phyloP scores from a whole-genome alignment of 2,329 filamentous ascomycete species.

The Colletotrichum phormii region DNA sequence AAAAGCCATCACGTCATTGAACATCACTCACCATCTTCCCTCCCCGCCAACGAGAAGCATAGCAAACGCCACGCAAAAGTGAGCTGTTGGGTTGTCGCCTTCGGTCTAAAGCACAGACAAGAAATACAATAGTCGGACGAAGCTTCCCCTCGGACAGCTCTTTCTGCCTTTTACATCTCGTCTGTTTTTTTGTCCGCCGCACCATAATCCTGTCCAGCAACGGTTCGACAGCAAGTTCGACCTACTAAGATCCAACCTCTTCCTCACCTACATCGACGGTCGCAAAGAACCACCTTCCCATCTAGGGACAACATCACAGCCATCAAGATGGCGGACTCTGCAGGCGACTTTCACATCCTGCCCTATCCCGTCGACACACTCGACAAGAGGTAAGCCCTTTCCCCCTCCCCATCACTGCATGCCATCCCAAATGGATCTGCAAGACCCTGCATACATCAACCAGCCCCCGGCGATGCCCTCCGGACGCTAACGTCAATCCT shows the following conservation, averaged over 20 bases:
- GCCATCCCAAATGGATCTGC: background rate
- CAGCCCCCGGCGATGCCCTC: conserved; percentile 1
- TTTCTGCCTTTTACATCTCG: background rate
- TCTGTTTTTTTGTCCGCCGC: background rate
- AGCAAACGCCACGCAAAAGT: background rate
- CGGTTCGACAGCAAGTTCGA: background rate
- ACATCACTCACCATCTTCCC: background rate
- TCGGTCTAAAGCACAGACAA: background rate
- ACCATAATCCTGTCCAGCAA: background rate
- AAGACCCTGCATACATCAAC: background rate
- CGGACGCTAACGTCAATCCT: conserved; percentile 30
- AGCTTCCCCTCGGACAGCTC: background rate
- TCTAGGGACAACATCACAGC: background rate
- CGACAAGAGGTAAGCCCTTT: conserved; percentile 32
- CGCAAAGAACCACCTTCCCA: background rate
- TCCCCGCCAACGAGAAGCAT: background rate
- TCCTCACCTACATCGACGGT: background rate
- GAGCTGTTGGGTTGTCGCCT: background rate
- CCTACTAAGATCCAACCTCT: background rate
- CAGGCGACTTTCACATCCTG: background rate
- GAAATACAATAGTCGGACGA: background rate
- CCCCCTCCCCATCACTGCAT: background rate
- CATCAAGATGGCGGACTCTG: conserved; percentile 12
- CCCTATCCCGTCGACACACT: conserved; percentile 9
- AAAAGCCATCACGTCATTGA: conserved; percentile 10